A percentile compares a stretch with the other conserved stretches of the same genome.
Conservation (phyloP, 495 filamentous ascomycete species). For the Amniculicola lignicola region DNA sequence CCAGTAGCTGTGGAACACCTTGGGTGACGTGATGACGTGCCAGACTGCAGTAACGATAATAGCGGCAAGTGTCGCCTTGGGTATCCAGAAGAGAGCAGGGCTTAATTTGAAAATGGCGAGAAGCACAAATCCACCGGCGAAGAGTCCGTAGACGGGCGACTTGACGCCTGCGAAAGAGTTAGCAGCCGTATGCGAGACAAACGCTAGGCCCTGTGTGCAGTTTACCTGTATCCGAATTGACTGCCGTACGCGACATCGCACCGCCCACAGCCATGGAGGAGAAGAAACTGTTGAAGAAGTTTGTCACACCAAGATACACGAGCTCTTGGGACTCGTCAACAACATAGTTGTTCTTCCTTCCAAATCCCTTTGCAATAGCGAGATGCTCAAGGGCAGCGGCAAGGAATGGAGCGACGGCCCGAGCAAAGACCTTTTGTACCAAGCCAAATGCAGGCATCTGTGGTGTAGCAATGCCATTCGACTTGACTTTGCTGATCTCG, state of each 20-base stretch:
- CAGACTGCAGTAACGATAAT: conserved; percentile 97
- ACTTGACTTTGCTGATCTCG: conserved; percentile 44
- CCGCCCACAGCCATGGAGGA: conserved; percentile 91
- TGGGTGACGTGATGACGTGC: conserved; percentile 87
- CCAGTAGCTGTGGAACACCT: conserved; percentile 94
- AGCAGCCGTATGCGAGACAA: conserved; percentile 94
- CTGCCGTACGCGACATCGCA: conserved; percentile 94
- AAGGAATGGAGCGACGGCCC: conserved; percentile 69
- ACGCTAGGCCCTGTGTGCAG: no score
- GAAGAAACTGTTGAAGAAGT: conserved; percentile 89
- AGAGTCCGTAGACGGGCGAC: conserved; percentile 83
- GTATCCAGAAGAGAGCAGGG: conserved; percentile 91
- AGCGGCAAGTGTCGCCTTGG: conserved; percentile 73
- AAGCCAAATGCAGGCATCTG: conserved; percentile 37
- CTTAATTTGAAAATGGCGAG: conserved; percentile 88
- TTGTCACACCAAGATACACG: conserved; percentile 87
- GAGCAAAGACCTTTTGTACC: conserved; percentile 50
- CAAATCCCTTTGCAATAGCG: conserved; percentile 93
- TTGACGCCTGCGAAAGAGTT: conserved; percentile 95
- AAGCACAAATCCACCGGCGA: conserved; percentile 85
- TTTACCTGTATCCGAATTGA: no score
- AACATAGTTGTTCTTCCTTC: conserved; percentile 90
- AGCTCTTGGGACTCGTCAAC: conserved; percentile 96
- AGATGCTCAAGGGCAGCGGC: conserved; percentile 85
- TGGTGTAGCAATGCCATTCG: conserved; percentile 46